phyloP scores from a whole-genome alignment of 179 eudicot species.

The Monotropa hypopitys region DNA sequence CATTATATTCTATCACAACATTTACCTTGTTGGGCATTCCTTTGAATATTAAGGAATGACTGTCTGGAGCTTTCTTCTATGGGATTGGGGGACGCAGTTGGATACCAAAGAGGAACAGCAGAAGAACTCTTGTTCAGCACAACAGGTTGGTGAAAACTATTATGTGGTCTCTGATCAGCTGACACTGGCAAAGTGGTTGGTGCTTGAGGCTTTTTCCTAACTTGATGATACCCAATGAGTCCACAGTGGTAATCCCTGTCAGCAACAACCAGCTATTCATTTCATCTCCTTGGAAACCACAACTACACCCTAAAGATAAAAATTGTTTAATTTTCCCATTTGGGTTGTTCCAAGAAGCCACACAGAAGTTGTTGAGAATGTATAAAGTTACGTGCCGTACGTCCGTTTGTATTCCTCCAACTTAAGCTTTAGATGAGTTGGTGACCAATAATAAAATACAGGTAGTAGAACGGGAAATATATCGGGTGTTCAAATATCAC shows the following conservation, averaged over 20 bases:
- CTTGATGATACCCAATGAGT: conserved; percentile 65
- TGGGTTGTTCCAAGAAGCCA: neutral
- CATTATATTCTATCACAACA: neutral
- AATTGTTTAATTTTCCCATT: neutral
- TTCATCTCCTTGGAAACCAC: neutral
- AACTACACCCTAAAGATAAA: neutral
- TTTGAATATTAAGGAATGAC: neutral
- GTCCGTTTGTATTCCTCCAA: neutral
- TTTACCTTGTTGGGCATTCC: conserved; percentile 1
- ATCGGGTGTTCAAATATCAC: neutral
- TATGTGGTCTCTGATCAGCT: conserved; percentile 18
- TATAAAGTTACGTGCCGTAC: neutral
- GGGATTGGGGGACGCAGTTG: conserved; percentile 3
- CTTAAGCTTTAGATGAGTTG: neutral
- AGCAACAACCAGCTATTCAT: conserved; percentile 7
- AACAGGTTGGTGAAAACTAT: conserved; percentile 24
- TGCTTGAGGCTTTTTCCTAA: conserved; percentile 27
- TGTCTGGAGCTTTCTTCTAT: neutral
- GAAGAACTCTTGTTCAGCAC: conserved; percentile 17
- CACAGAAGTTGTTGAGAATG: neutral
- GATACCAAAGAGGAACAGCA: conserved; percentile 10
- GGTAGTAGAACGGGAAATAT: neutral
- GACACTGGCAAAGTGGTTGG: conserved; percentile 15
- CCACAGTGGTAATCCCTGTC: conserved; percentile 84
- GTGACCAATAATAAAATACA: neutral